Conservation (phyloP, 495 filamentous ascomycete genomes). For the Aspergillus olivimuriae region DNA sequence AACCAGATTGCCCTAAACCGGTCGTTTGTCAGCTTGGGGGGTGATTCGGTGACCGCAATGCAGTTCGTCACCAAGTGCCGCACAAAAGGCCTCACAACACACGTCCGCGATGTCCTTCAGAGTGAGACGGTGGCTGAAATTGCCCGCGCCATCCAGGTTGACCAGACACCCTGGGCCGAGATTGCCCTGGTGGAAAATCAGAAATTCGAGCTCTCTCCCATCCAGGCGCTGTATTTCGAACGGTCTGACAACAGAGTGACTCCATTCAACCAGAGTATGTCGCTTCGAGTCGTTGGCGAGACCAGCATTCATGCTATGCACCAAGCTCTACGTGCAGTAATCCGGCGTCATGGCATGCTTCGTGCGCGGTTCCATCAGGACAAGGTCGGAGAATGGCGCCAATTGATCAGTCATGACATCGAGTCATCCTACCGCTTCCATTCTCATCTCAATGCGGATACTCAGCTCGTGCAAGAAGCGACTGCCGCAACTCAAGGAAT, state of each 20-base stretch:
- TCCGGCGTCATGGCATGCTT: neutral
- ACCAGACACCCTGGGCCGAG: too few relatives aligned
- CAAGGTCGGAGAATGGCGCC: neutral
- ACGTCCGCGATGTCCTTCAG: constrained; percentile 20
- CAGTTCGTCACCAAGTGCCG: constrained; percentile 35
- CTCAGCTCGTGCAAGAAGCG: too few relatives aligned
- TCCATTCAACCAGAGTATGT: constrained; percentile 1
- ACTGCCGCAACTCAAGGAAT: neutral
- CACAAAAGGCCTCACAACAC: constrained; percentile 10
- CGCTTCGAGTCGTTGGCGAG: neutral
- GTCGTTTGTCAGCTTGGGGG: constrained; percentile 24
- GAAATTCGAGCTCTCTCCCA: neutral
- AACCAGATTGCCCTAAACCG: constrained; percentile 10
- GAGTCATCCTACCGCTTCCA: neutral
- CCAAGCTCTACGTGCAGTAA: neutral
- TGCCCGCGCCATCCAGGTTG: too few relatives aligned
- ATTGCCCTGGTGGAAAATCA: constrained; percentile 15
- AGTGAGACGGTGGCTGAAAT: too few relatives aligned
- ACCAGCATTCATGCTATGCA: too few relatives aligned
- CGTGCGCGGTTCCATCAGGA: neutral
- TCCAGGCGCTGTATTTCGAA: constrained; percentile 2
- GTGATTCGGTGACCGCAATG: constrained; percentile 51
- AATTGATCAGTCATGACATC: neutral
- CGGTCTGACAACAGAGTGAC: neutral
- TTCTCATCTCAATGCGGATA: too few relatives aligned